Percentiles rank a stretch among this genome's conserved stretches.
Evolutionary conservation across 805 yeast species (phyloP).

Genomic region (Hanseniaspora guilliermondii): DNA sequence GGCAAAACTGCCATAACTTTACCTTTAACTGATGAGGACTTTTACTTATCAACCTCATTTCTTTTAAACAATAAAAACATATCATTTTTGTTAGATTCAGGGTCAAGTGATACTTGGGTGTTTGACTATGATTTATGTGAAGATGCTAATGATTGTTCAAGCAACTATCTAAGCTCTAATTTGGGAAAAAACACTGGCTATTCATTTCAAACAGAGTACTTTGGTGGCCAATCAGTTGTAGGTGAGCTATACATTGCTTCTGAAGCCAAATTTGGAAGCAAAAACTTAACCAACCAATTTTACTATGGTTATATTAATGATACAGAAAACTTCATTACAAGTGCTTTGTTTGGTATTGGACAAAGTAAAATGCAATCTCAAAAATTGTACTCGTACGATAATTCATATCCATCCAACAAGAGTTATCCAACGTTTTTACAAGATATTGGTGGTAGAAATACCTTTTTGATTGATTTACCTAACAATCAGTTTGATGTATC

Average conservation of each 20-base stretch:
- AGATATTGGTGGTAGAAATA: background rate
- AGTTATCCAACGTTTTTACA: background rate
- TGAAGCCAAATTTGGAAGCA: background rate
- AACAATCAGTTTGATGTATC: background rate
- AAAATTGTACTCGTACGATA: background rate
- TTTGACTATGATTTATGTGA: constrained; percentile 1
- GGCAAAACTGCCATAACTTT: background rate
- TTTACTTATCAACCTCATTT: background rate
- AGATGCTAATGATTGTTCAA: background rate
- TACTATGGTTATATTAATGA: background rate
- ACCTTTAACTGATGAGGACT: background rate
- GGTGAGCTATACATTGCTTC: constrained; percentile 3
- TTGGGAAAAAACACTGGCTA: constrained; percentile 23
- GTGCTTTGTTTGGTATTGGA: constrained; percentile 1
- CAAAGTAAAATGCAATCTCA: constrained; percentile 5
- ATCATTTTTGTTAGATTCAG: constrained; percentile 23
- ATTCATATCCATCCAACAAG: background rate
- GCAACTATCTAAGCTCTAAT: constrained; percentile 29
- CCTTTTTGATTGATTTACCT: background rate
- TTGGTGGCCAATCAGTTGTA: constrained; percentile 2
- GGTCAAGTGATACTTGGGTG: constrained; percentile 28
- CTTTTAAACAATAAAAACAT: constrained; percentile 12
- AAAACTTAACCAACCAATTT: background rate
- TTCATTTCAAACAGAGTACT: constrained; percentile 19
- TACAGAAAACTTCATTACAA: background rate